Base-by-base conservation (phyloP, 2,329 filamentous ascomycete genomes). In the Ascochyta viciae-villosae region DNA sequence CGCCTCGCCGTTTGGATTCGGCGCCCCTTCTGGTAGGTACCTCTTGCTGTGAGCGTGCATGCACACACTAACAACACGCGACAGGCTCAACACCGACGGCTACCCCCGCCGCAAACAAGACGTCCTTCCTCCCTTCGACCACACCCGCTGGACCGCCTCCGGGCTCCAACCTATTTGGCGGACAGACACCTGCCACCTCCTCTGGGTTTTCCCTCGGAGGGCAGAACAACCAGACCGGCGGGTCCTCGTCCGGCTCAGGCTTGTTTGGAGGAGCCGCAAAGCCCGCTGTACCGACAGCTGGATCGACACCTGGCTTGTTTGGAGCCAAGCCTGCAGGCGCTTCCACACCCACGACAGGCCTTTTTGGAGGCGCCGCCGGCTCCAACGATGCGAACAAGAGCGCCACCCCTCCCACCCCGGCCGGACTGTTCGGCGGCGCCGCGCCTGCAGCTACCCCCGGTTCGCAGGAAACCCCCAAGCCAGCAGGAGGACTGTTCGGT, bases 71-170 rank as follows among this genome's bases (percentile, higher is more conserved):
- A 58, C 37, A 26, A 5, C 7, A 19, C 8, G 4, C 19, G 50
- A 54, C 42, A 67, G 64, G 59, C 37, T 66, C 64, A 16, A 66
- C 68, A 16, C 64, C 67, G 37, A 52, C 69, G 59, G 72, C 71
- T 10, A 76, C 74, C 3, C 73, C 74, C 12, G 72, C 74, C 12
- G 41, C 68, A 16, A 71, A 63, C 38, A 77, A 77, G 61, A 73
- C 76, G 12, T 69, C 69, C n/a, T 63, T 66, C 33, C 66, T 76
- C 27, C 64, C 66, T n/a, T 76, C 74, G 3, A 77, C 74, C 4
- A 76, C 74, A 10, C 74, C 74, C 39, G 74, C 74, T n/a, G 74
- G 74, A 43, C 67, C 71, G 22, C 74, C 74, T 40, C 72, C 74
- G 12, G 72, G 71, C 12, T 51, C 50, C 40, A 70, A 54, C 51